Base-by-base conservation (phyloP, 345 rosid species). In the Sonneratia alba region DNA sequence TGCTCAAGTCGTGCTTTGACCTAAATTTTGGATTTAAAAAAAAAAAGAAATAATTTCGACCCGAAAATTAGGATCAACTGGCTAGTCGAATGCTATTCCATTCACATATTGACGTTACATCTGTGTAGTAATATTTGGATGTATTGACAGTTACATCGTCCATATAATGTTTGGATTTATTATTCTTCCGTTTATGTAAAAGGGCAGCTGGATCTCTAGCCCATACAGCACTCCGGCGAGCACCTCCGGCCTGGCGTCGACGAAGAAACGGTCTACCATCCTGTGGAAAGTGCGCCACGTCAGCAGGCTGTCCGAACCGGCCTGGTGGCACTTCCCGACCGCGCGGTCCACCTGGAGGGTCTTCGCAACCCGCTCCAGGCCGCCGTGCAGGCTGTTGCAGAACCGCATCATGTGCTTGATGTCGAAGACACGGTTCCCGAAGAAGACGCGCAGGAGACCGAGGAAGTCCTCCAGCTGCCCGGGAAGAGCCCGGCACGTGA, bases 381-480 rank as follows among this genome's bases (percentile, higher is more conserved):
- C 91, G 0, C 91, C 91, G 57, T 75, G 75, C 43, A 85, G 77
- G 32, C 77, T 53, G 53, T 76, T 72, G 57, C 85, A 80, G 72
- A 83, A 85, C 66, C 80, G 66, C 80, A 77, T 83, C 86, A 88
- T 67, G 71, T 86, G 89, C 76, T 88, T 88, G 63, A 87, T 82
- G 72, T 88, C 93, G 55, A 81, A 88, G 27, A 88, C 83, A 56
- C 73, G 73, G 49, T 32, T 59, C n/a, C 93, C 89, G 16, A 88
- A 87, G 59, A 81, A 80, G 53, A 81, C 5, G 7, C 45, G 6
- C 45, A 42, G 45, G 45, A 42, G 45, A 5, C 45, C 45, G 45
- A 42, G 45, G 45, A 88, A 87, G 56, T 78, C 81, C 16, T 66
- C 47, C 40, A 87, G 79, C 40, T 70, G 71, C 48, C 42, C 69